phyloP scores from a whole-genome alignment of 1,284 basidiomycete genomes.

The Leccinum pseudoinsigne region DNA sequence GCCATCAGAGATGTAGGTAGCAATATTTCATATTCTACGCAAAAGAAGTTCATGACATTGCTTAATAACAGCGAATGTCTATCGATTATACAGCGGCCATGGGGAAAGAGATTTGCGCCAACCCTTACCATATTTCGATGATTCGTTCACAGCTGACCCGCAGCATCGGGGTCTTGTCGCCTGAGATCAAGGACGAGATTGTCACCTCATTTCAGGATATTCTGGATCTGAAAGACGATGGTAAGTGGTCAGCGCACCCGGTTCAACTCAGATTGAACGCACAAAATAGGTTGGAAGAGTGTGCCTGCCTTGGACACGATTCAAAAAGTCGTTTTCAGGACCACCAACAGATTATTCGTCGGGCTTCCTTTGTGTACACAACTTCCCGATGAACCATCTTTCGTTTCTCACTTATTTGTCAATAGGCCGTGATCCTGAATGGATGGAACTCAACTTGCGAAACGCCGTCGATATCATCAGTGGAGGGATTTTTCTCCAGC shows the following conservation, averaged over 20 bases:
- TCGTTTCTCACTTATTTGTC: not conserved
- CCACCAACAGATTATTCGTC: slow-evolving; percentile 40
- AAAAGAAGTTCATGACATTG: not conserved
- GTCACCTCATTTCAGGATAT: slow-evolving; percentile 28
- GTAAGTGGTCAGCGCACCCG: slow-evolving; percentile 7
- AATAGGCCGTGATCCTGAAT: slow-evolving; percentile 42
- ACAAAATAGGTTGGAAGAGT: slow-evolving; percentile 32
- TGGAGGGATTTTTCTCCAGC: slow-evolving; percentile 27
- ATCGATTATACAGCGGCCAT: slow-evolving; percentile 26
- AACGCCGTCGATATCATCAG: slow-evolving; percentile 36
- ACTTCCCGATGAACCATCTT: too few relatives aligned
- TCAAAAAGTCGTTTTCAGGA: slow-evolving; percentile 32
- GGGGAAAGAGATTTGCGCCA: slow-evolving; percentile 23
- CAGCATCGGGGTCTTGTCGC: slow-evolving; percentile 27
- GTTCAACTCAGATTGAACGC: not conserved
- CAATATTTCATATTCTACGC: not conserved
- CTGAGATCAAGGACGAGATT: slow-evolving; percentile 37
- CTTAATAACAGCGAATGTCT: slow-evolving; percentile 19
- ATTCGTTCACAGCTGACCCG: slow-evolving; percentile 33
- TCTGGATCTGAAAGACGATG: slow-evolving; percentile 16
- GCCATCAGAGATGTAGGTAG: slow-evolving; percentile 33
- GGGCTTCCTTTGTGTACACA: slow-evolving; percentile 41
- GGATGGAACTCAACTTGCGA: slow-evolving; percentile 35
- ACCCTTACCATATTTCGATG: slow-evolving; percentile 31
- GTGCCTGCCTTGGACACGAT: slow-evolving; percentile 21